A percentile compares a stretch with the other conserved stretches of the same genome.
These are phyloP conservation scores for Passalora sequoiae DNA, from an alignment of 2,329 filamentous ascomycete genomes.

Conservation along the genomic window DNA sequence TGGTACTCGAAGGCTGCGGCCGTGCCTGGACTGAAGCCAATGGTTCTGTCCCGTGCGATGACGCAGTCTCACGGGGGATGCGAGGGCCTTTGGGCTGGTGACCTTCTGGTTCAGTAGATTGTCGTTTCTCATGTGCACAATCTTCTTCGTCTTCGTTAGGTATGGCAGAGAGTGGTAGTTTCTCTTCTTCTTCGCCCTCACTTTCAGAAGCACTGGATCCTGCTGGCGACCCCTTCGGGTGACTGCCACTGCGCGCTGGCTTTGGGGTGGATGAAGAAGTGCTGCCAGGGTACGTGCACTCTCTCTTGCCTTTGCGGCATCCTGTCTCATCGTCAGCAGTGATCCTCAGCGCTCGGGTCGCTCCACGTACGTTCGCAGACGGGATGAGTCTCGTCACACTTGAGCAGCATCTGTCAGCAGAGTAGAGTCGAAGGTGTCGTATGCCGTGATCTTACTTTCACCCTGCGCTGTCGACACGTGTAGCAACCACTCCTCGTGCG, in stretches of 20 bases:
- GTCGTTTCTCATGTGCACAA: conserved; percentile 29
- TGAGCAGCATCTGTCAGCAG: conserved; percentile 17
- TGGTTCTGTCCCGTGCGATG: too few relatives aligned
- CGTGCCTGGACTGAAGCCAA: too few relatives aligned
- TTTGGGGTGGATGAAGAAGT: conserved; percentile 47
- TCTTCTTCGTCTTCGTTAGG: conserved; percentile 45
- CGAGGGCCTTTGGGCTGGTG: too few relatives aligned
- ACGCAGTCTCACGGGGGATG: too few relatives aligned
- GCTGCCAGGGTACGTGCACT: conserved; percentile 82
- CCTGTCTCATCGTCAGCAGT: conserved; percentile 45
- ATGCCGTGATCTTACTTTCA: conserved; percentile 60
- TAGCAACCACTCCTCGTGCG: conserved; percentile 90
- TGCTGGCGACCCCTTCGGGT: conserved; percentile 40
- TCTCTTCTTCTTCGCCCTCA: conserved; percentile 40
- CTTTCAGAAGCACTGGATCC: conserved; percentile 50
- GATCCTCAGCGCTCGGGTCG: background rate
- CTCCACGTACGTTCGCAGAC: conserved; percentile 65
- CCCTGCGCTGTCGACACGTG: conserved; percentile 81
- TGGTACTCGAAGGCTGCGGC: conserved; percentile 18
- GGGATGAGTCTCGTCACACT: conserved; percentile 89
- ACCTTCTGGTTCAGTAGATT: conserved; percentile 24
- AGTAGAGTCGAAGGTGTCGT: too few relatives aligned
- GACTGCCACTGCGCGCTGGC: conserved; percentile 40
- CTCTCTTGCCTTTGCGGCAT: conserved; percentile 84
- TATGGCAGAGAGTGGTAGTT: conserved; percentile 40